Evolutionary conservation across 345 rosid genomes (phyloP).

Genomic region (Brassica incana): DNA sequence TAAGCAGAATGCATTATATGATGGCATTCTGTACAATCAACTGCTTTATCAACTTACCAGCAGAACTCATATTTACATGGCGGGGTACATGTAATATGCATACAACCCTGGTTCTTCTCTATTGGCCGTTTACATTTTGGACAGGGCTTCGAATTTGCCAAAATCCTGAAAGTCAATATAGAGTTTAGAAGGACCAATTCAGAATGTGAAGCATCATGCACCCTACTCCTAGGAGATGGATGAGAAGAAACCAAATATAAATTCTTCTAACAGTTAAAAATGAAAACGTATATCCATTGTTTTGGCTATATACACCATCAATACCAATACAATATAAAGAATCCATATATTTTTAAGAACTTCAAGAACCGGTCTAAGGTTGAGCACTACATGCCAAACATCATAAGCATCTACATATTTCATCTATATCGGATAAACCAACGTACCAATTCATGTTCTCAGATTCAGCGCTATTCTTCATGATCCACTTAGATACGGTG

Average conservation of each 20-base stretch:
- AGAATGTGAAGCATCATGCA: slow-evolving; percentile 8
- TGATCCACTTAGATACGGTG: slow-evolving; percentile 72
- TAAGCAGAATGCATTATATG: slow-evolving; percentile 1
- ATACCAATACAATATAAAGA: background rate
- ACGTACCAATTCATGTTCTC: slow-evolving; percentile 84
- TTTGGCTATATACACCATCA: background rate
- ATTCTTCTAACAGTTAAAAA: slow-evolving; percentile 5
- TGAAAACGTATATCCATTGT: background rate
- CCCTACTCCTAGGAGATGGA: background rate
- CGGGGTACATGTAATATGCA: slow-evolving; percentile 89
- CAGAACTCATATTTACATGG: slow-evolving; percentile 81
- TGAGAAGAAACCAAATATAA: background rate
- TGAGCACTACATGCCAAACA: background rate
- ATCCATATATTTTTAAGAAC: background rate
- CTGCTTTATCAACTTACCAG: slow-evolving; percentile 51
- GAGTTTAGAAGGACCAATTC: slow-evolving; percentile 3
- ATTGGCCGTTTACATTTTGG: slow-evolving; percentile 81
- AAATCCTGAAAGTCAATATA: slow-evolving; percentile 49
- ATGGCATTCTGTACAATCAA: background rate
- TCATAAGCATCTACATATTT: slow-evolving; percentile 5
- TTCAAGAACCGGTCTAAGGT: background rate
- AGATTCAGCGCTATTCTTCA: slow-evolving; percentile 81
- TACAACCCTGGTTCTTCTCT: slow-evolving; percentile 86
- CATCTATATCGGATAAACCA: background rate
- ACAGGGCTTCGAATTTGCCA: slow-evolving; percentile 83